Percentiles rank a stretch among this genome's conserved stretches.
Evolutionary conservation across 768 basidiomycete genomes (phyloP).

Genomic region (Clitopilus passeckerianus): DNA sequence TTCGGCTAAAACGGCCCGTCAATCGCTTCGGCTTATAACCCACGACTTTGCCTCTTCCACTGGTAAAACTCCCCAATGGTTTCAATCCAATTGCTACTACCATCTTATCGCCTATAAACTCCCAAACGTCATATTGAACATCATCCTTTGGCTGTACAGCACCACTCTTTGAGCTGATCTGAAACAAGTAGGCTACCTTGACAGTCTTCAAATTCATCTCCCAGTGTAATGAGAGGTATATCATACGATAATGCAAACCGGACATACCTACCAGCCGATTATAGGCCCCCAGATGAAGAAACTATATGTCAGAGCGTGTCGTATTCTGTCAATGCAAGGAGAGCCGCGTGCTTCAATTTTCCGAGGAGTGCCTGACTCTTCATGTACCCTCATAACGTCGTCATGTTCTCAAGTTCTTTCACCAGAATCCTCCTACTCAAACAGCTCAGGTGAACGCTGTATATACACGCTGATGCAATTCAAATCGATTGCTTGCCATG

Average conservation of each 20-base stretch:
- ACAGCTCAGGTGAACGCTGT: too few species aligned
- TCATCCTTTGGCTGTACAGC: not conserved
- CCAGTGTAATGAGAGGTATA: not conserved
- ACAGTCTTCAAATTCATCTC: not conserved
- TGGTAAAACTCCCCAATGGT: not conserved
- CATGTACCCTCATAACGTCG: not conserved
- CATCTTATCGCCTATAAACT: not conserved
- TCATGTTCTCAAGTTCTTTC: not conserved
- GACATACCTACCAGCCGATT: not conserved
- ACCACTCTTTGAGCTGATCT: not conserved
- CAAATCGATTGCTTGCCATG: not conserved
- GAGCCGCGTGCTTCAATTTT: not conserved
- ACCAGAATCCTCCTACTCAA: not conserved
- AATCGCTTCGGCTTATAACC: not conserved
- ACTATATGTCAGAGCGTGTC: not conserved
- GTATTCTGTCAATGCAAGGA: not conserved
- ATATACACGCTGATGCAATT: not conserved
- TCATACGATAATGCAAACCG: not conserved
- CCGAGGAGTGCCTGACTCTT: not conserved
- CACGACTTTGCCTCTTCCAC: not conserved
- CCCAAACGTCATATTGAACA: not conserved
- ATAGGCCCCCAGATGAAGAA: not conserved
- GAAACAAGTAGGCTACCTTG: not conserved
- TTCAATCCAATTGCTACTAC: not conserved
- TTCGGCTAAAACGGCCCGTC: not conserved